Base-by-base conservation (phyloP, 2,329 filamentous ascomycete genomes). In the Drechslera avenae region DNA sequence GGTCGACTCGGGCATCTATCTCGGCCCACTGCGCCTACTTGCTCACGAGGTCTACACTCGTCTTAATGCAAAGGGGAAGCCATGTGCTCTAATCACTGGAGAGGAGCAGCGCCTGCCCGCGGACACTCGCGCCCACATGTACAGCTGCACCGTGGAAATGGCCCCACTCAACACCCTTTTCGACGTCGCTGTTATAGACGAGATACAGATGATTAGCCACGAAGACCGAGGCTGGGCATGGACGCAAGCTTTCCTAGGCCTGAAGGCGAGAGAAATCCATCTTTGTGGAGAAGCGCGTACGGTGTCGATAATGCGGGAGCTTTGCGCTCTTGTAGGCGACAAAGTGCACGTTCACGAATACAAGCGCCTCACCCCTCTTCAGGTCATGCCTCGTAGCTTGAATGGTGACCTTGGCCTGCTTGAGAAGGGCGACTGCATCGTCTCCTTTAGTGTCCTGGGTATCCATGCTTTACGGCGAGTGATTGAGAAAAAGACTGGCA, bases 201-300 rank as follows among this genome's bases (percentile, higher is more conserved):
- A 99, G 76, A 97, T 99, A 50, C 94, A 99, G 74, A 97, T 99
- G 94, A 90, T 99, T 60, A 87, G 85, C 13, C 87, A 91, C 64
- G 56, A 72, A 0, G 84, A 90, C 0, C 87, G 94, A 62, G 94
- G 95, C 1, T 96, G 89, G 86, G 92, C 91, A 2, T 99, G 94
- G 94, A 96, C 92, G 1, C 85, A 91, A 63, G 94, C 94, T 2
- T 79, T 97, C 12, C 79, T 99, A 4, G 94, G 94, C 30, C 81
- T 96, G 1, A 87, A 89, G 73, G 94, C 91, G 4, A 87, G 86
- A 62, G 94, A 99, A 69, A 79, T 99, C 5, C 94, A 99, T 74
- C 81, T 99, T 0, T 99, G 94, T 71, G 94, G 94, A 53, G 94
- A 99, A 73, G 86, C 89, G 56, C 83, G 95, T 34, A 86, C 87